phyloP scores from a whole-genome alignment of 1,139 yeast species.

The Candida sp. region DNA sequence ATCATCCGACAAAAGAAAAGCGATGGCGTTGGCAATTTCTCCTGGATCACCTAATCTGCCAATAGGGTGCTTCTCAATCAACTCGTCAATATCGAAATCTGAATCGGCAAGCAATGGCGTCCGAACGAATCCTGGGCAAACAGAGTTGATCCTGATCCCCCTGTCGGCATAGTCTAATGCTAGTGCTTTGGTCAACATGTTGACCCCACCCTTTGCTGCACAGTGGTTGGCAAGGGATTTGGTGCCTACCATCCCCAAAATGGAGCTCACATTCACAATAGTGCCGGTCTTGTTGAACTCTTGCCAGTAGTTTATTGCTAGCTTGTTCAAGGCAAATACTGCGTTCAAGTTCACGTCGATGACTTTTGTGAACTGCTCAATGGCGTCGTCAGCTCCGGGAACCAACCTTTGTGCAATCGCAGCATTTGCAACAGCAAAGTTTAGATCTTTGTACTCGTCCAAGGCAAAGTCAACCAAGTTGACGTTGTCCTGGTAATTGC shows the following conservation, averaged over 20 bases:
- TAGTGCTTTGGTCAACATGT: conserved; percentile 16
- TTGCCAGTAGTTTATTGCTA: conserved; percentile 73
- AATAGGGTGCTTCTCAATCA: conserved; percentile 36
- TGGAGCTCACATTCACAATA: conserved; percentile 69
- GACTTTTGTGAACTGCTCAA: conserved; percentile 64
- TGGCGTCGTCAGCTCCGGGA: conserved; percentile 60
- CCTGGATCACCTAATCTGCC: conserved; percentile 44
- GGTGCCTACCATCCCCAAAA: conserved; percentile 30
- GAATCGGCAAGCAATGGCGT: conserved; percentile 31
- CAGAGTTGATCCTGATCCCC: conserved; percentile 20
- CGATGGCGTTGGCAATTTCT: conserved; percentile 51
- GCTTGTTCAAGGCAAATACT: conserved; percentile 74
- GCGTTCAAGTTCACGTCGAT: conserved; percentile 76
- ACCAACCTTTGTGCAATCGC: conserved; percentile 78
- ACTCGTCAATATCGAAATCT: conserved; percentile 18
- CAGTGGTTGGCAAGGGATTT: conserved; percentile 61
- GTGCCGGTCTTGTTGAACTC: conserved; percentile 72
- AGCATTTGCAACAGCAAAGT: conserved; percentile 87
- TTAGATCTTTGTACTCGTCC: conserved; percentile 65
- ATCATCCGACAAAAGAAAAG: conserved; percentile 46
- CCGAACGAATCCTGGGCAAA: conserved; percentile 25
- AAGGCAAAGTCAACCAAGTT: conserved; percentile 54
- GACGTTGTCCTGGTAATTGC: conserved; percentile 48
- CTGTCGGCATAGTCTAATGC: conserved; percentile 17
- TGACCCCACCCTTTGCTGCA: conserved; percentile 19